Evolutionary conservation across 2,329 filamentous ascomycete species (phyloP).

Genomic region (Aspergillus intermedius): DNA sequence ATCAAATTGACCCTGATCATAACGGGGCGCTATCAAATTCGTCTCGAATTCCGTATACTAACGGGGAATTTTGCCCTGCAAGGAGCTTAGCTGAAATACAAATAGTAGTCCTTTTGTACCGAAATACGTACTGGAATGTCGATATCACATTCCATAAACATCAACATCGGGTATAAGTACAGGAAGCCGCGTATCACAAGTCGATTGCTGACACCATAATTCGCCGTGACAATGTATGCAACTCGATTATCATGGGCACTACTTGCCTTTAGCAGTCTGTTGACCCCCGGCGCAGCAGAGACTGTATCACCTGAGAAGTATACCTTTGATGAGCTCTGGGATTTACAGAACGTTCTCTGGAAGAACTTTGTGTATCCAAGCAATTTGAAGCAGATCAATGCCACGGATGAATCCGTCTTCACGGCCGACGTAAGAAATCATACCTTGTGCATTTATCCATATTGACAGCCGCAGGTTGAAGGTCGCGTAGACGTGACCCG

Average conservation of each 20-base stretch:
- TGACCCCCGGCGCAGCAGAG: background rate
- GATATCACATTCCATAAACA: background rate
- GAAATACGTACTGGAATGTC: background rate
- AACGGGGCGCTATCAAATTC: background rate
- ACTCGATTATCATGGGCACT: background rate
- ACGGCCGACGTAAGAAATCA: slow-evolving; percentile 11
- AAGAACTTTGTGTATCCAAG: slow-evolving; percentile 20
- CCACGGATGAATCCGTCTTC: slow-evolving; percentile 16
- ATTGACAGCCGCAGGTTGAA: slow-evolving; percentile 14
- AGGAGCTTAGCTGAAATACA: no score
- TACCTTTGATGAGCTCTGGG: slow-evolving; percentile 18
- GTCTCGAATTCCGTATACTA: no score
- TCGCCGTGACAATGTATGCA: background rate
- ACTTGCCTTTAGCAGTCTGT: background rate
- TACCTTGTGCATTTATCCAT: background rate
- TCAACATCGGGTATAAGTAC: background rate
- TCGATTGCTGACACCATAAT: background rate
- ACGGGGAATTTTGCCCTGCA: no score
- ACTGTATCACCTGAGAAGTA: slow-evolving; percentile 3
- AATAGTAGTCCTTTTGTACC: background rate
- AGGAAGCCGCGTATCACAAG: background rate
- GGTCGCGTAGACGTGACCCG: slow-evolving; percentile 22
- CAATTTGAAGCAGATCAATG: slow-evolving; percentile 17
- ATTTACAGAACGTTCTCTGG: slow-evolving; percentile 17
- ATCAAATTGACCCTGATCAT: background rate